Evolutionary conservation across 2,329 filamentous ascomycete genomes (phyloP), one percentile per base, ranked within the genome.

Genomic region (Dryadomyces quercivorus): DNA sequence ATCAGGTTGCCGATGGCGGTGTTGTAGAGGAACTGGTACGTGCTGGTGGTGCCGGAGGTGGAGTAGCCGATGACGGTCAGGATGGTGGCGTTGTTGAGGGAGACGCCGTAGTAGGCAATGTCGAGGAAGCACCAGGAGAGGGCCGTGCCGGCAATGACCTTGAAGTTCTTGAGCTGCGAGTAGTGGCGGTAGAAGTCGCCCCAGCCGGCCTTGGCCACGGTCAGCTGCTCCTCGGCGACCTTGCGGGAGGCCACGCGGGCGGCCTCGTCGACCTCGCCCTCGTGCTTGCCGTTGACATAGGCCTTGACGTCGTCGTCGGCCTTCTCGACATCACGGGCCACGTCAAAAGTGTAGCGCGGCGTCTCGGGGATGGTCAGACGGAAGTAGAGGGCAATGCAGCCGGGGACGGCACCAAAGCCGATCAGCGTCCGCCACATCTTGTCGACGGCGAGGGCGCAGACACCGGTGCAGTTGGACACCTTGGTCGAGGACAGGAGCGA

Each of bases 391-490:
- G 88, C 88, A 59, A 91, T 82, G 65, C 82, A 87, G 46, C 85
- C 88, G 2, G 88, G 88, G 9, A 93, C 80, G 47, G 85, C 86
- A 60, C 88, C 88, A 63, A 91, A 86, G 13, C 87, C 88, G 63
- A 93, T 87, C 50, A 93, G 76, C 15, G 82, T 76, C 61, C 88
- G 80, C 88, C 88, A 93, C 85, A 91, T 91, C 75, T 89, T 90
- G 72, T 93, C 88, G 6, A 91, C 85, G 7, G 84, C 83, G n/a
- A 81, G 62, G 51, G 73, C 72, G 64, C 85, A 89, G 55, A 75
- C 77, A 26, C 78, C 83, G 22, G 73, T 73, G 62, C 88, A 93
- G 49, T 73, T 67, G 31, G 71, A 71, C 5, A 76, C 72, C 5
- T 70, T 72, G 31, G 72, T 64, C 15, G 80, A 77, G 1, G 69